These are phyloP conservation scores for Pseudozyma pruni DNA, from an alignment of 1,284 basidiomycete species.

Conservation along the genomic window DNA sequence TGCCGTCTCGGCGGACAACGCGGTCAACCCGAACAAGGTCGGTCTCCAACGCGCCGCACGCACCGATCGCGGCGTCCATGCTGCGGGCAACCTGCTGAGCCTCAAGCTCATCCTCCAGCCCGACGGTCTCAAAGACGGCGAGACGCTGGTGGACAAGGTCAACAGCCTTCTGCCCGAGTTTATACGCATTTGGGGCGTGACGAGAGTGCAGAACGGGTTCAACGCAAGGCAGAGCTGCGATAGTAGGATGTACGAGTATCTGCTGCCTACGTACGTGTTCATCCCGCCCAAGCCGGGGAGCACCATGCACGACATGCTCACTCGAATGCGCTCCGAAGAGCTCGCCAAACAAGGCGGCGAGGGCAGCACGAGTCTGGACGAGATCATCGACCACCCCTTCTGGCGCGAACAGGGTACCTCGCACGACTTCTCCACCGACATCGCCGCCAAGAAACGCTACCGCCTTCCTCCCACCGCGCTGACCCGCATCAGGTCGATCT, in stretches of 20 bases:
- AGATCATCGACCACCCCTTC: slow-evolving; percentile 60
- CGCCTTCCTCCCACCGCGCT: slow-evolving; percentile 43
- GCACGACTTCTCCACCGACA: slow-evolving; percentile 52
- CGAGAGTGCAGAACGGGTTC: slow-evolving; percentile 90
- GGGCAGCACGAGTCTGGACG: slow-evolving; percentile 10
- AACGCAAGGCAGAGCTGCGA: slow-evolving; percentile 80
- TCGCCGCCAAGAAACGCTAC: slow-evolving; percentile 59
- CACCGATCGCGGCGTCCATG: slow-evolving; percentile 97
- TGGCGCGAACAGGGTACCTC: slow-evolving; percentile 53
- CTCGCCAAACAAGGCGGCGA: slow-evolving; percentile 10
- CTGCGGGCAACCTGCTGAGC: slow-evolving; percentile 84
- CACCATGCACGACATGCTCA: slow-evolving; percentile 61
- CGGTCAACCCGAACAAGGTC: slow-evolving; percentile 89
- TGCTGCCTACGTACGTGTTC: slow-evolving; percentile 92
- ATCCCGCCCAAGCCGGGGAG: slow-evolving; percentile 83
- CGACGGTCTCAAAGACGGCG: slow-evolving; percentile 23
- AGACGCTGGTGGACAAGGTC: slow-evolving; percentile 76
- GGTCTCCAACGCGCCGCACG: slow-evolving; percentile 87
- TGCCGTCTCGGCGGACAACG: slow-evolving; percentile 91
- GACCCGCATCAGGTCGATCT: slow-evolving; percentile 52
- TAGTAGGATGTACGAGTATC: slow-evolving; percentile 95
- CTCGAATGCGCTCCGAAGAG: slow-evolving; percentile 26
- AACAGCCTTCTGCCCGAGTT: slow-evolving; percentile 88
- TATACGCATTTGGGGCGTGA: slow-evolving; percentile 91
- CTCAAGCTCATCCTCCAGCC: slow-evolving; percentile 70